Evolutionary conservation across 768 basidiomycete genomes (phyloP).

Genomic region (Psilocybe cyanescens): DNA sequence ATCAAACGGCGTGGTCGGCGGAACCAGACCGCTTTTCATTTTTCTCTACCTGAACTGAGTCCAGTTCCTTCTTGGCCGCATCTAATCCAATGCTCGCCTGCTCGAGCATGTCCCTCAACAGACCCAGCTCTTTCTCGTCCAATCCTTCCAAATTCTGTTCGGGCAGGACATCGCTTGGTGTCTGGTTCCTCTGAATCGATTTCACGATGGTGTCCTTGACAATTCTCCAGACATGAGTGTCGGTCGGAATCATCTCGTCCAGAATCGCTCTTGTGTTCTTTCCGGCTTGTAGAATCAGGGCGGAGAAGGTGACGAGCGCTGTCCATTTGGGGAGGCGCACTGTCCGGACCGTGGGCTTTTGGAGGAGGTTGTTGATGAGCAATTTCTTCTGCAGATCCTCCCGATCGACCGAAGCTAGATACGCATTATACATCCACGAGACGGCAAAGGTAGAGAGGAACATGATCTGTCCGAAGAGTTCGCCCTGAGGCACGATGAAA

Average conservation of each 20-base stretch:
- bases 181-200: not conserved
- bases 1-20: not conserved
- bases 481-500: slow-evolving; percentile 21
- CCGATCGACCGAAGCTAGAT: slow-evolving; percentile 20
- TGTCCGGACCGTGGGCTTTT: slow-evolving; percentile 9
- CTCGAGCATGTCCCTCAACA: slow-evolving; percentile 11
- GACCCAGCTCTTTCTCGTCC: slow-evolving; percentile 2
- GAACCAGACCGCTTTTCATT: slow-evolving; percentile 1
- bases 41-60: not conserved
- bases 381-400: slow-evolving; percentile 19
- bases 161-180: not conserved
- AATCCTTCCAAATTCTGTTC: not conserved
- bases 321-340: slow-evolving; percentile 17
- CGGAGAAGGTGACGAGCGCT: slow-evolving; percentile 7
- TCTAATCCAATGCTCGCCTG: slow-evolving; percentile 8
- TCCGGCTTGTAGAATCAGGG: not conserved
- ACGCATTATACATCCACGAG: slow-evolving; percentile 22
- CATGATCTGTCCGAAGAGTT: slow-evolving; percentile 23
- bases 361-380: slow-evolving; percentile 13
- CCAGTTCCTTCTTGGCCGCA: slow-evolving; percentile 1
- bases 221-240: slow-evolving; percentile 1
- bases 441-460: slow-evolving; percentile 18
- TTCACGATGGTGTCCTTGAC: slow-evolving; percentile 1
- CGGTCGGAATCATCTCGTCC: slow-evolving; percentile 4
- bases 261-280: not conserved